Conservation (phyloP, 2,329 filamentous ascomycete species). For the Xylariaceae sp. region DNA sequence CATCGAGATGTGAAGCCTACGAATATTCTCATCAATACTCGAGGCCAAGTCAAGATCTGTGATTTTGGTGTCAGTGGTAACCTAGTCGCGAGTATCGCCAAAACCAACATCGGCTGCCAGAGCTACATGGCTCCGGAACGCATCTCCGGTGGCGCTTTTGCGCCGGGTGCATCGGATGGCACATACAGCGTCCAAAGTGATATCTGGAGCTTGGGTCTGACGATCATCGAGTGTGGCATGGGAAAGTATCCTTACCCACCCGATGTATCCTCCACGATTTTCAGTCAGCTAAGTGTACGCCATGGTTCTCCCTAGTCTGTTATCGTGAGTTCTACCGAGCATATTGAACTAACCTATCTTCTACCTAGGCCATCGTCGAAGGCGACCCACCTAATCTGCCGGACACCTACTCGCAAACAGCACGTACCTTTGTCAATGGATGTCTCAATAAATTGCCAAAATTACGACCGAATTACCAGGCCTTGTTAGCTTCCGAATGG, state of each 20-base stretch:
- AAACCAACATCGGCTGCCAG: conserved; percentile 98
- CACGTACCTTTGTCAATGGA: conserved; percentile 79
- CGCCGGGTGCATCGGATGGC: conserved; percentile 67
- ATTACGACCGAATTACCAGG: conserved; percentile 87
- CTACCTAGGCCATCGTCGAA: conserved; percentile 82
- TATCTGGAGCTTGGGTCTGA: conserved; percentile 92
- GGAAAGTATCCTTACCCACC: conserved; percentile 94
- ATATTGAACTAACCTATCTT: conserved; percentile 17
- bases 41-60: conserved; percentile 93
- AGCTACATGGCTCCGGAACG: conserved; percentile 98
- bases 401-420: conserved; percentile 69
- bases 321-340: neutral
- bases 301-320: conserved; percentile 6
- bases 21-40: conserved; percentile 90
- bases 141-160: conserved; percentile 80
- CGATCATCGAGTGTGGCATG: conserved; percentile 92
- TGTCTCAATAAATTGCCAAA: conserved; percentile 92
- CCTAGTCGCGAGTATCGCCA: conserved; percentile 92
- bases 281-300: conserved; percentile 92
- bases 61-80: conserved; percentile 98
- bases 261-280: conserved; percentile 96
- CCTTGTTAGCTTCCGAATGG: conserved; percentile 87
- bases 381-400: conserved; percentile 91
- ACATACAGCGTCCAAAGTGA: conserved; percentile 98
- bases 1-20: conserved; percentile 98